Conservation (phyloP, 495 filamentous ascomycete genomes). For the Neurospora pannonica region DNA sequence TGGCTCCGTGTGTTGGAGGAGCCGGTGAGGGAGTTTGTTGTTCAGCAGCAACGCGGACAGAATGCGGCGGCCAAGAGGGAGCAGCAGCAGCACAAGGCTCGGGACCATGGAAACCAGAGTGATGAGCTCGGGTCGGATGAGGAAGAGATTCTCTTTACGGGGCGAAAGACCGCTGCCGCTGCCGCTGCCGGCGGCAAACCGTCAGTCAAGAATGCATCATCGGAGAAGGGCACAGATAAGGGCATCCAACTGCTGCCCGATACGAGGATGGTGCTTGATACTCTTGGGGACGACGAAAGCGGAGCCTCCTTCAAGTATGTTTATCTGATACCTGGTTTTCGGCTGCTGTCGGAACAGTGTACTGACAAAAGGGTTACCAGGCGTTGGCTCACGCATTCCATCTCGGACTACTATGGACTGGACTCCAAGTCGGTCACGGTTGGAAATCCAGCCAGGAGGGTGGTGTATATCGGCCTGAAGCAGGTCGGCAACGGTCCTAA, state of each 20-base stretch:
- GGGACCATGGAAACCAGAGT: slow-evolving; percentile 29
- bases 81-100: background rate
- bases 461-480: slow-evolving; percentile 81
- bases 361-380: slow-evolving; percentile 29
- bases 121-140: slow-evolving; percentile 55
- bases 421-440: slow-evolving; percentile 73
- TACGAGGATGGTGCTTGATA: slow-evolving; percentile 73
- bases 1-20: slow-evolving; percentile 42
- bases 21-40: slow-evolving; percentile 34
- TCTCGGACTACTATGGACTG: slow-evolving; percentile 88
- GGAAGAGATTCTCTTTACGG: slow-evolving; percentile 91
- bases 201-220: background rate
- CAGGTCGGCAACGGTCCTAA: slow-evolving; percentile 24
- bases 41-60: slow-evolving; percentile 24
- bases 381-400: slow-evolving; percentile 88
- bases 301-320: slow-evolving; percentile 69
- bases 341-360: background rate
- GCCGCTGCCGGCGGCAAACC: slow-evolving; percentile 33
- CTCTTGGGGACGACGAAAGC: slow-evolving; percentile 58
- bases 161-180: slow-evolving; percentile 38
- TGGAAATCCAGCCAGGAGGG: slow-evolving; percentile 64
- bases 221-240: slow-evolving; percentile 31
- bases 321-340: background rate
- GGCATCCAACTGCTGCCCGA: slow-evolving; percentile 45
- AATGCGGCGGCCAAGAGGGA: slow-evolving; percentile 2